Percentiles rank a stretch among this genome's conserved stretches.
Conservation (phyloP, 768 basidiomycete species). For the Kwoniella dendrophila region DNA sequence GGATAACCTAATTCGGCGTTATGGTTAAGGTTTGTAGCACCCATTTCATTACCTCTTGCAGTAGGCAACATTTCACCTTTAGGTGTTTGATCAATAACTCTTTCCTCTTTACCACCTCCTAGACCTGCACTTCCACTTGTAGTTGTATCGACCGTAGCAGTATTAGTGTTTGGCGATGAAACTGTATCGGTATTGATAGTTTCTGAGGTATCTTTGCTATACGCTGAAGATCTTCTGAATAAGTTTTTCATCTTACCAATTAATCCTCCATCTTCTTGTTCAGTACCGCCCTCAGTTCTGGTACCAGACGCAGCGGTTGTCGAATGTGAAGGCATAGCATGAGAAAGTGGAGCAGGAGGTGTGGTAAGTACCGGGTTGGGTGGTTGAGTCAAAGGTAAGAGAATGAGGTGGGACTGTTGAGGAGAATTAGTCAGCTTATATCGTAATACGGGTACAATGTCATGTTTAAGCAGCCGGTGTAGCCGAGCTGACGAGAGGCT, state of each 20-base stretch:
- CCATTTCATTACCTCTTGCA: slow-evolving; percentile 27
- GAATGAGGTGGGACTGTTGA: slow-evolving; percentile 39
- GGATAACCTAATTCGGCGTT: slow-evolving; percentile 45
- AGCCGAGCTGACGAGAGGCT: slow-evolving; percentile 5
- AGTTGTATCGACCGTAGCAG: background rate
- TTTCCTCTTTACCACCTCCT: slow-evolving; percentile 15
- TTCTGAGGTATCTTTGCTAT: slow-evolving; percentile 7
- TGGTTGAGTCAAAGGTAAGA: slow-evolving; percentile 43
- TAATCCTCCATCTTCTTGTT: slow-evolving; percentile 28
- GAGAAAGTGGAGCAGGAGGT: slow-evolving; percentile 38
- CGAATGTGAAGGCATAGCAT: slow-evolving; percentile 47
- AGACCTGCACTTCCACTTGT: slow-evolving; percentile 4
- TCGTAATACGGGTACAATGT: background rate
- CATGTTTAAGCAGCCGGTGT: too few relatives aligned
- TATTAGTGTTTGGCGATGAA: slow-evolving; percentile 1
- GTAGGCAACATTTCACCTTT: slow-evolving; percentile 36
- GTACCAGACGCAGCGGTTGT: slow-evolving; percentile 12
- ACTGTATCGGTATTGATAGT: slow-evolving; percentile 9
- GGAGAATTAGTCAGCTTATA: background rate
- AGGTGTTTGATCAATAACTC: slow-evolving; percentile 40
- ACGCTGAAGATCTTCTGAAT: slow-evolving; percentile 31
- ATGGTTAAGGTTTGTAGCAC: slow-evolving; percentile 36
- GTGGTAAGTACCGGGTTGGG: slow-evolving; percentile 46
- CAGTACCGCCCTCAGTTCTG: slow-evolving; percentile 16
- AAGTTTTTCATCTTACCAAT: slow-evolving; percentile 43